Conservation (phyloP, 2,329 filamentous ascomycete species). For the Talaromyces funiculosus region DNA sequence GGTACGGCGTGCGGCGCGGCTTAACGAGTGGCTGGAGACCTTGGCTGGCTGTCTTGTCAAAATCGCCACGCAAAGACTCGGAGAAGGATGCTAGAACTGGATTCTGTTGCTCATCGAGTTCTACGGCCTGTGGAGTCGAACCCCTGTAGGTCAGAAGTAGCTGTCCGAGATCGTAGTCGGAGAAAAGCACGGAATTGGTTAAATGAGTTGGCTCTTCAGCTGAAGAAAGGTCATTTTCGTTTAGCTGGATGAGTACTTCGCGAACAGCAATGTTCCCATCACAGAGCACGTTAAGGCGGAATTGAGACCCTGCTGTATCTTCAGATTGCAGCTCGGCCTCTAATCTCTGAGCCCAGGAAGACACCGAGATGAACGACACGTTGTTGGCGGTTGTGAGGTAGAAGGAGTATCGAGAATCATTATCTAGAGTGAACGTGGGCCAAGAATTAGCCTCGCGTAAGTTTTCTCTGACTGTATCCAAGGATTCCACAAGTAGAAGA, state of each 20-base stretch:
- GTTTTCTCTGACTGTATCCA: slow-evolving; percentile 35
- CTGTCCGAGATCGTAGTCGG: slow-evolving; percentile 54
- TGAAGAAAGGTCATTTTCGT: slow-evolving; percentile 22
- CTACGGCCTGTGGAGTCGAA: slow-evolving; percentile 46
- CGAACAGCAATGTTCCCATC: slow-evolving; percentile 46
- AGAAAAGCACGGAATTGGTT: slow-evolving; percentile 48
- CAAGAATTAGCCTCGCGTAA: slow-evolving; percentile 30
- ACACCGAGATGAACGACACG: slow-evolving; percentile 51
- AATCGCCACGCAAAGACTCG: slow-evolving; percentile 24
- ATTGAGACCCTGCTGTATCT: slow-evolving; percentile 48
- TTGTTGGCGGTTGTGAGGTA: slow-evolving; percentile 53
- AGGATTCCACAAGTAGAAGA: slow-evolving; percentile 40
- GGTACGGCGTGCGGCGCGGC: slow-evolving; percentile 38
- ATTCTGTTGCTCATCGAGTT: slow-evolving; percentile 45
- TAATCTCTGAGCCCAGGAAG: slow-evolving; percentile 52
- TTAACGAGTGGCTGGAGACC: slow-evolving; percentile 9
- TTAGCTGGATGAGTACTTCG: slow-evolving; percentile 43
- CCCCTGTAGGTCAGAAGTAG: slow-evolving; percentile 48
- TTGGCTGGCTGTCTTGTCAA: slow-evolving; percentile 20
- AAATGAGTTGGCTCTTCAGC: slow-evolving; percentile 30
- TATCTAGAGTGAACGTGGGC: slow-evolving; percentile 53
- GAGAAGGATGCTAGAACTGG: slow-evolving; percentile 24
- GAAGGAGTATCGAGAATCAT: slow-evolving; percentile 52
- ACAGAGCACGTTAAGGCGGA: slow-evolving; percentile 53
- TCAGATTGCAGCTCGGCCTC: slow-evolving; percentile 52